Base-by-base conservation (phyloP, 176 grass and related monocot genomes). In the Raddia guianensis region DNA sequence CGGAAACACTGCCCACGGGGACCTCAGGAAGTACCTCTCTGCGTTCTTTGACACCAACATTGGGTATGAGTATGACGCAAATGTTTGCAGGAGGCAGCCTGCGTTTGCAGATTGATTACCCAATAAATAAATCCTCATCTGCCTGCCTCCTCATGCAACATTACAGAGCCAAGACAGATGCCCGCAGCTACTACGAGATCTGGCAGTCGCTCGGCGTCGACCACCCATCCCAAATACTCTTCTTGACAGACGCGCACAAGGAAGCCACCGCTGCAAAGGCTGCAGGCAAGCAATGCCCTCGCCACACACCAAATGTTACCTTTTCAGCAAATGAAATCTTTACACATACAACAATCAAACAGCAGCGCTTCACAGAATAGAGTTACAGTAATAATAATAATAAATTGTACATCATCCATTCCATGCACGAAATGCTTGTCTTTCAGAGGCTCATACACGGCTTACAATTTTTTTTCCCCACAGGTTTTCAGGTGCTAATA, bases 21-120 rank as follows among this genome's bases (percentile, higher is more conserved):
- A 97, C 70, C 83, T 94, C 48, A 89, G 95, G 46, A 79, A 82
- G 8, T 81, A 92, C 83, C 57, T 98, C 5, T 98, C 78, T 80
- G 95, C 90, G 66, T 98, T 89, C 86, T 98, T 98, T 50, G 95
- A 98, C 78, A 94, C 92, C 9, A 89, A 49, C n/a, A 49, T 92
- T 9, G 95, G 95, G 95, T 94, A 75, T 13, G 83, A 20, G 43
- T 53, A 27, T 27, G 27, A 27, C 27, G 1, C 27, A 27, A 27
- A 27, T 27, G 27, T 27, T 27, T 27, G 27, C 27, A 27, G 27
- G 27, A 27, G 27, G 27, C 27, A 27, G 27, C 27, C 27, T 27
- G 27, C 27, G 27, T 27, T 27, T 27, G 27, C 27, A 27, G 27
- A 27, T 27, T 27, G 27, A 27, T 27, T 27, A 27, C 27, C 27